These are phyloP conservation scores for Pilaira anomala DNA, from an alignment of 192 early-diverging fungal species.

Conservation along the genomic window DNA sequence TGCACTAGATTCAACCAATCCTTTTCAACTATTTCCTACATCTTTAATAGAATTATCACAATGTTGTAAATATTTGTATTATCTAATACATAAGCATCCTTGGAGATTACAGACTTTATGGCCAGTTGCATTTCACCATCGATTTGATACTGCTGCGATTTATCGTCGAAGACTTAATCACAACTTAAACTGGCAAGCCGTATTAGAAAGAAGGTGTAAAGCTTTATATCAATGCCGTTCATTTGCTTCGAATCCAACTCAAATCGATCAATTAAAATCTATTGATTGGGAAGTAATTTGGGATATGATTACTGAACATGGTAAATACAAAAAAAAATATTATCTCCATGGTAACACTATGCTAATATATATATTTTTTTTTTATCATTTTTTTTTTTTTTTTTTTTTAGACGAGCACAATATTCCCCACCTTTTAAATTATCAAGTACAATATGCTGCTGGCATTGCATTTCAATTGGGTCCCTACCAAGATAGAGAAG, in stretches of 20 bases:
- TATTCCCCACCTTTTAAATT: slow-evolving; percentile 28
- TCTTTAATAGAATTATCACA: slow-evolving; percentile 24
- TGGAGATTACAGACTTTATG: slow-evolving; percentile 24
- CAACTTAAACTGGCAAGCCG: slow-evolving; percentile 27
- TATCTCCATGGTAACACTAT: background rate
- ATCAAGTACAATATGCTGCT: slow-evolving; percentile 32
- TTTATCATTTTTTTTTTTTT: no score
- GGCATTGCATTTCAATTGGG: slow-evolving; percentile 29
- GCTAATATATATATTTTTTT: background rate
- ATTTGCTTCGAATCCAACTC: slow-evolving; percentile 14
- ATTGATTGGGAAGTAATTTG: slow-evolving; percentile 34
- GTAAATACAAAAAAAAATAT: slow-evolving; percentile 20
- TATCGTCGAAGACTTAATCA: slow-evolving; percentile 23
- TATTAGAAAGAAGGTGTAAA: slow-evolving; percentile 24
- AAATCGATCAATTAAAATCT: slow-evolving; percentile 5
- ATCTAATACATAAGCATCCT: slow-evolving; percentile 18
- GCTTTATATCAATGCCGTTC: slow-evolving; percentile 18
- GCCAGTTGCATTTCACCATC: slow-evolving; percentile 22
- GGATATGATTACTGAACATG: slow-evolving; percentile 45
- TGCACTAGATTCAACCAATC: slow-evolving; percentile 13
- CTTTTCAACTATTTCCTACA: slow-evolving; percentile 17
- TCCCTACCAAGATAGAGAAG: slow-evolving; percentile 16
- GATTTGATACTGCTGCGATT: slow-evolving; percentile 42
- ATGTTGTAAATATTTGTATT: slow-evolving; percentile 17
- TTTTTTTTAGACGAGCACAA: slow-evolving; percentile 33